Percentiles rank a stretch among this genome's conserved stretches.
phyloP scores from a whole-genome alignment of 2,329 filamentous ascomycete genomes.

The Fusarium devonianum region DNA sequence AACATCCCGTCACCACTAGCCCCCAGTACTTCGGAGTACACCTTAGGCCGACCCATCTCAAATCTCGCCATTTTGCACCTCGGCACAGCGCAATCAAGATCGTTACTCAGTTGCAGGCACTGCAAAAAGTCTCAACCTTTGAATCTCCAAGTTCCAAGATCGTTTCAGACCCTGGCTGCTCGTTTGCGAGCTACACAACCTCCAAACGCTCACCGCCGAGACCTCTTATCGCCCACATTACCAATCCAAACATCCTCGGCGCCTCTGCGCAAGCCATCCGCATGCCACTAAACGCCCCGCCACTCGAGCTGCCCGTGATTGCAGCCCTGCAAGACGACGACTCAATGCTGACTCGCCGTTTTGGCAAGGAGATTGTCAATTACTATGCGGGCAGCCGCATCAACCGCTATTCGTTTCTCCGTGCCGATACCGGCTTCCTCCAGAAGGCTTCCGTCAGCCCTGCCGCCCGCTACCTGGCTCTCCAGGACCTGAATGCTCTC shows the following conservation, averaged over 20 bases:
- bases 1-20: slow-evolving; percentile 27
- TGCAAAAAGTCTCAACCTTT: no score
- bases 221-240: slow-evolving; percentile 12
- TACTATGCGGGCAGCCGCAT: slow-evolving; percentile 83
- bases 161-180: not conserved
- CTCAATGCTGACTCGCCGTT: slow-evolving; percentile 77
- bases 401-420: slow-evolving; percentile 82
- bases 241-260: slow-evolving; percentile 22
- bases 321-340: slow-evolving; percentile 56
- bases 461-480: slow-evolving; percentile 74
- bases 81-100: no score
- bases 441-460: slow-evolving; percentile 71
- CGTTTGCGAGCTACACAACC: not conserved
- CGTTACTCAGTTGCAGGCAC: no score
- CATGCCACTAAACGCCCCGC: slow-evolving; percentile 44
- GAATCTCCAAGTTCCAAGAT: not conserved
- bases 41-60: slow-evolving; percentile 14
- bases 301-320: slow-evolving; percentile 52
- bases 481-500: slow-evolving; percentile 81
- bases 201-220: not conserved
- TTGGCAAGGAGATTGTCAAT: slow-evolving; percentile 81
- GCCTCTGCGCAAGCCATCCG: slow-evolving; percentile 12
- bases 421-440: slow-evolving; percentile 74
- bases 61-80: slow-evolving; percentile 17
- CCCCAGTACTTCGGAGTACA: slow-evolving; percentile 24